Evolutionary conservation across 768 basidiomycete species (phyloP).

Genomic region (Collybia sp.): DNA sequence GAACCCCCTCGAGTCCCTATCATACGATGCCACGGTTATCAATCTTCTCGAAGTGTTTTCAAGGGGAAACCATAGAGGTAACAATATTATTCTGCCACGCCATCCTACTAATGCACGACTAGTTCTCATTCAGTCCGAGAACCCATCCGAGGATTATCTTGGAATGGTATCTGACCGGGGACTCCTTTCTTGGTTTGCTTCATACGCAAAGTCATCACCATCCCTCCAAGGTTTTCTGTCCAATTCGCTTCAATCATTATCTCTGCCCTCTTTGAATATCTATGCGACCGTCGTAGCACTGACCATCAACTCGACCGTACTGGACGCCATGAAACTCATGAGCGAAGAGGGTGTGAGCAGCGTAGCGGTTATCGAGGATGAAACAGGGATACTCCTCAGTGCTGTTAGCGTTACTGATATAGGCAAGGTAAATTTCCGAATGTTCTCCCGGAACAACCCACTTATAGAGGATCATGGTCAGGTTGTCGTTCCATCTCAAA

Average conservation of each 20-base stretch:
- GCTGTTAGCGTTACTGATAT: conserved; percentile 83
- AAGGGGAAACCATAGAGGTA: conserved; percentile 69
- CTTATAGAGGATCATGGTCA: conserved; percentile 17
- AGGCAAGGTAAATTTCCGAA: conserved; percentile 48
- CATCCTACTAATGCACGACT: not conserved
- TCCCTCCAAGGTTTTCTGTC: conserved; percentile 44
- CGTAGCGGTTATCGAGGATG: conserved; percentile 71
- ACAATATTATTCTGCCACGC: too few relatives aligned
- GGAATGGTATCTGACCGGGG: conserved; percentile 75
- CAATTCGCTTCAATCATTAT: conserved; percentile 49
- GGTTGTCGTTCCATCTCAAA: conserved; percentile 78
- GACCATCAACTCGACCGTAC: conserved; percentile 53
- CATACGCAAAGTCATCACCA: conserved; percentile 42
- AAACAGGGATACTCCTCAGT: conserved; percentile 56
- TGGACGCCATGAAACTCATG: conserved; percentile 84
- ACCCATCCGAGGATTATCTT: conserved; percentile 41
- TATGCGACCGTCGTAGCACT: conserved; percentile 61
- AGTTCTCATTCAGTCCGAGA: conserved; percentile 54
- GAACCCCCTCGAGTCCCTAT: conserved; percentile 65
- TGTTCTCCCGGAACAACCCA: not conserved
- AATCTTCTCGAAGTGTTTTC: conserved; percentile 64
- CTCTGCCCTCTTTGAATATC: conserved; percentile 63
- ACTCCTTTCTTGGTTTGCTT: conserved; percentile 65
- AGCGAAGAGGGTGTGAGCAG: conserved; percentile 84
- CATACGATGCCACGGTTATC: conserved; percentile 59